Evolutionary conservation across 192 early-diverging fungal genomes (phyloP), one percentile per base, ranked within the genome.

Genomic region (Spizellomyces punctatus): DNA sequence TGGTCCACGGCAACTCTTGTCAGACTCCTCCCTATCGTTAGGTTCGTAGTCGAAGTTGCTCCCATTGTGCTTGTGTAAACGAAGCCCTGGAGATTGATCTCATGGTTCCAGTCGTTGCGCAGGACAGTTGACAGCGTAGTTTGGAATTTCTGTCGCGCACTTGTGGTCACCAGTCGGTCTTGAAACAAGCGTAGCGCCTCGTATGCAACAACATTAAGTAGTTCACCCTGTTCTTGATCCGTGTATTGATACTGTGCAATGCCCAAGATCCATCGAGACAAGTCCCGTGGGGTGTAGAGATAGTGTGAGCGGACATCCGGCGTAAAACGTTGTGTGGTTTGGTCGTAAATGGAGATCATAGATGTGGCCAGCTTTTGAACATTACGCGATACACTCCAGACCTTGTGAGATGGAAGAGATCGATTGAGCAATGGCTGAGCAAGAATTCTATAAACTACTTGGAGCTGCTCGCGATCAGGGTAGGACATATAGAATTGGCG

Each of bases 251-350:
- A 88, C 9, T 76, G 55, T 6, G 62, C 65, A 5, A 88, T 47
- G 19, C 73, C 76, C 9, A 83, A 36, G 10, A 87, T 54, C 77
- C 80, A 81, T 10, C 75, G 57, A 9, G 85, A 81, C 12, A 88
- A 47, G 60, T 88, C 86, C 41, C 86, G 57, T 10, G 85, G 84
- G 6, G 78, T 85, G 58, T 87, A 88, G 10, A 79, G 58, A 67
- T 88, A 88, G 73, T 88, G 86, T 27, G 83, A 67, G 21, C 72
- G 66, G 21, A 78, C 55, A 69, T 86, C 85, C 5, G 50, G 67
- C 0, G 85, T 88, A 67, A 85, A 88, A 17, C 79, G 84, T n/a
- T 76, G 63, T 44, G 52, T 68, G 12, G 71, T 69, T 67, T 81
- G 69, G 8, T 80, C 79, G 52, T 76, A 88, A 6, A 87, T 78